Evolutionary conservation across 176 grass and related monocot genomes (phyloP).

Genomic region (Oryza meyeriana): DNA sequence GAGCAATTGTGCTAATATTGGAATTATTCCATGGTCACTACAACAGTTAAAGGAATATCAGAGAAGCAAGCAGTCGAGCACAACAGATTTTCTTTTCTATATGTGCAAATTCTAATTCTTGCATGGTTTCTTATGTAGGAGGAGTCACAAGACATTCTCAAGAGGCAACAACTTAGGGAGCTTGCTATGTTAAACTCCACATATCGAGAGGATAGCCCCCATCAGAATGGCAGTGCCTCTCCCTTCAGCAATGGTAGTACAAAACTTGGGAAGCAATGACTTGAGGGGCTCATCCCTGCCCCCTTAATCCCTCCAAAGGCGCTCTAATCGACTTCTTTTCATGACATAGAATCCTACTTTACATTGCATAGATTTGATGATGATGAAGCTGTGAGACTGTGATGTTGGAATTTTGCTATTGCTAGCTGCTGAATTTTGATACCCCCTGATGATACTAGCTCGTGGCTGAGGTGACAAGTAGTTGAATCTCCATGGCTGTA

Average conservation of each 20-base stretch:
- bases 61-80: not conserved
- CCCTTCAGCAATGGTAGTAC: constrained; percentile 53
- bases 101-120: not conserved
- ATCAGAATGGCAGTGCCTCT: constrained; percentile 43
- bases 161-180: constrained; percentile 75
- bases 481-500: constrained; percentile 17
- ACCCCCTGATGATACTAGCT: constrained; percentile 18
- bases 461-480: constrained; percentile 31
- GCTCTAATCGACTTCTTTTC: constrained; percentile 10
- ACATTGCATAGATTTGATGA: constrained; percentile 1
- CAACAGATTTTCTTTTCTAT: not conserved
- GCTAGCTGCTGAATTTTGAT: constrained; percentile 40
- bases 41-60: constrained; percentile 1
- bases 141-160: constrained; percentile 71
- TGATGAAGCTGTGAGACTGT: constrained; percentile 17
- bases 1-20: not conserved
- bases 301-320: constrained; percentile 16
- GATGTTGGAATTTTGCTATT: constrained; percentile 20
- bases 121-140: constrained; percentile 42
- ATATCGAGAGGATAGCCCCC: constrained; percentile 55
- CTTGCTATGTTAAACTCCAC: constrained; percentile 72
- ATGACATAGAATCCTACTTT: constrained; percentile 20
- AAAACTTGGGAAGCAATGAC: constrained; percentile 47
- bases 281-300: not conserved
- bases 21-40: not conserved